phyloP scores from a whole-genome alignment of 192 early-diverging fungal genomes.

The Diversispora eburnea region DNA sequence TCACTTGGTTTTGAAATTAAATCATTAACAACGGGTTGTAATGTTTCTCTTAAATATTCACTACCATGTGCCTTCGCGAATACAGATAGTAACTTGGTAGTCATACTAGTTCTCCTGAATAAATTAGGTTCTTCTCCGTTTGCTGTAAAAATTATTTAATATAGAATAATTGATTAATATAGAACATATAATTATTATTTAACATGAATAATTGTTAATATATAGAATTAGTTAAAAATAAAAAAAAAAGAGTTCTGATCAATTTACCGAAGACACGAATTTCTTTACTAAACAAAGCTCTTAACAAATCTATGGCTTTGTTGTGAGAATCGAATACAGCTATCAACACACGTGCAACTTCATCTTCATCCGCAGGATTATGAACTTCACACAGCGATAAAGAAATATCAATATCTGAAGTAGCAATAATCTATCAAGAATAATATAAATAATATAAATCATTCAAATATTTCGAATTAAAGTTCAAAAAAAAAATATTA shows the following conservation, averaged over 20 bases:
- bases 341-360: slow-evolving; percentile 73
- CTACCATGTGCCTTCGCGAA: slow-evolving; percentile 78
- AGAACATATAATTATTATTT: neutral
- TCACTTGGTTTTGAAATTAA: slow-evolving; percentile 59
- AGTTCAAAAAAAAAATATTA: neutral
- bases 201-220: too few relatives aligned
- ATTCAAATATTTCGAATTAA: neutral
- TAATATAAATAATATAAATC: slow-evolving; percentile 14
- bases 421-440: slow-evolving; percentile 49
- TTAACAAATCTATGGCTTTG: slow-evolving; percentile 66
- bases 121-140: slow-evolving; percentile 66
- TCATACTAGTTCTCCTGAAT: slow-evolving; percentile 87
- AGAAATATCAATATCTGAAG: slow-evolving; percentile 70
- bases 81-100: slow-evolving; percentile 79
- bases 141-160: neutral
- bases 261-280: too few relatives aligned
- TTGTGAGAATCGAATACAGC: slow-evolving; percentile 78
- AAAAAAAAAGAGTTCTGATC: too few relatives aligned
- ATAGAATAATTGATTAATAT: neutral
- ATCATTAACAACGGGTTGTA: slow-evolving; percentile 73
- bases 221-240: too few relatives aligned
- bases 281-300: slow-evolving; percentile 71
- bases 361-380: slow-evolving; percentile 81
- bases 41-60: slow-evolving; percentile 76
- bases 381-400: slow-evolving; percentile 82